Conservation (phyloP, 2,329 filamentous ascomycete genomes). For the Helotiales sp. region DNA sequence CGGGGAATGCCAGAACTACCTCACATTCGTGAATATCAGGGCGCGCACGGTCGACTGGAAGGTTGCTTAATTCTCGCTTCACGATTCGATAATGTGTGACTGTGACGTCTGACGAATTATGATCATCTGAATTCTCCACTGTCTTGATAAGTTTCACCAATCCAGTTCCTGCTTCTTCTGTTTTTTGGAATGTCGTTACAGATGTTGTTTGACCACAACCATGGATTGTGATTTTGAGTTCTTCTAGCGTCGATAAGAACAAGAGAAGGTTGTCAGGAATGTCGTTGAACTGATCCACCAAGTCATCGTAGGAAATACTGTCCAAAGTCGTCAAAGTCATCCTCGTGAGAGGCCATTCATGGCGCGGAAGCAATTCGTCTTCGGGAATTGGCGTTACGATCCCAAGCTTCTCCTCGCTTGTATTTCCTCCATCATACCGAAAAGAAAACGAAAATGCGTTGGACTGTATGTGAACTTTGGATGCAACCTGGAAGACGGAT, state of each 20-base stretch:
- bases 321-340: conserved; percentile 4
- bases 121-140: conserved; percentile 2
- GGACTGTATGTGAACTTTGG: conserved; percentile 48
- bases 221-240: background rate
- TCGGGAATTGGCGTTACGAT: conserved; percentile 10
- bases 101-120: background rate
- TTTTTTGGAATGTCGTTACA: conserved; percentile 1
- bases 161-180: background rate
- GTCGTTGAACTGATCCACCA: conserved; percentile 3
- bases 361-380: conserved; percentile 8
- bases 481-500: conserved; percentile 44
- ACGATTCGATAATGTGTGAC: background rate
- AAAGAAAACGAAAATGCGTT: conserved; percentile 32
- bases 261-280: background rate
- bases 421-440: conserved; percentile 14
- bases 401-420: background rate
- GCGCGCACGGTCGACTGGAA: background rate
- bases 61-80: background rate
- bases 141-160: conserved; percentile 1
- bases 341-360: conserved; percentile 11
- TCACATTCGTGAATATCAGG: background rate
- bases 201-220: background rate
- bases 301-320: background rate
- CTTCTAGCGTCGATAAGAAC: background rate
- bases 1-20: conserved; percentile 36